Conservation (phyloP, 2,329 filamentous ascomycete genomes). For the Cladosporium sp. region DNA sequence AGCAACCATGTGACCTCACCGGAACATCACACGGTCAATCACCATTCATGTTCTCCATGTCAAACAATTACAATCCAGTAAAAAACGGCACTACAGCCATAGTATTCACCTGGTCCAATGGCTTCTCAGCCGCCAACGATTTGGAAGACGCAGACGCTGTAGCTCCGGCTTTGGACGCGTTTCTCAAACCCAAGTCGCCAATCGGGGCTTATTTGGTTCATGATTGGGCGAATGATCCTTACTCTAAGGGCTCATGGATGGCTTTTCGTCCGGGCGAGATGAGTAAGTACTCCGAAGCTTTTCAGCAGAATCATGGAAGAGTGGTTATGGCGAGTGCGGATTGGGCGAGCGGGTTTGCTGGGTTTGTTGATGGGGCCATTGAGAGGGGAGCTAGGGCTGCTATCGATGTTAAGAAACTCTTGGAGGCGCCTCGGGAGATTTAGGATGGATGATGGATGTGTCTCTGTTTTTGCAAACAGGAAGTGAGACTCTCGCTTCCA, state of each 20-base stretch:
- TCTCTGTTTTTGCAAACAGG: too few species aligned
- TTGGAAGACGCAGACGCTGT: neutral
- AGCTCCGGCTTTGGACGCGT: conserved; percentile 4
- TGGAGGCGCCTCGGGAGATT: too few species aligned
- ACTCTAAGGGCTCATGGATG: conserved; percentile 28
- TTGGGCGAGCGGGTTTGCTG: conserved; percentile 33
- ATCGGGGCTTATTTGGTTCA: conserved; percentile 18
- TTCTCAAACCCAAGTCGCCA: neutral
- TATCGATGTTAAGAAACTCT: neutral
- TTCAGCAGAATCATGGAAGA: conserved; percentile 26
- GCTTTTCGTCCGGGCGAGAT: conserved; percentile 15
- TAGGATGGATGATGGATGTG: too few species aligned
- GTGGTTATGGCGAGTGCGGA: conserved; percentile 32
- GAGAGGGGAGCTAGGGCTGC: conserved; percentile 24
- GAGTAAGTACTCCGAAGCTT: conserved; percentile 22
- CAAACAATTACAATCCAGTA: conserved; percentile 10
- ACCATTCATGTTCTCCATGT: conserved; percentile 13
- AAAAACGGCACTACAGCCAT: conserved; percentile 1
- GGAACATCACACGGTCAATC: neutral
- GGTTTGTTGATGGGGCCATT: conserved; percentile 33
- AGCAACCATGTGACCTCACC: conserved; percentile 12
- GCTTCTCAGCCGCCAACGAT: neutral
- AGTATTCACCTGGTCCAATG: neutral
- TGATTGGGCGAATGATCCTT: conserved; percentile 30
- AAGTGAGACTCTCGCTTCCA: too few species aligned